Conservation (phyloP, 257 asterid genomes). For the Handroanthus guayacan region DNA sequence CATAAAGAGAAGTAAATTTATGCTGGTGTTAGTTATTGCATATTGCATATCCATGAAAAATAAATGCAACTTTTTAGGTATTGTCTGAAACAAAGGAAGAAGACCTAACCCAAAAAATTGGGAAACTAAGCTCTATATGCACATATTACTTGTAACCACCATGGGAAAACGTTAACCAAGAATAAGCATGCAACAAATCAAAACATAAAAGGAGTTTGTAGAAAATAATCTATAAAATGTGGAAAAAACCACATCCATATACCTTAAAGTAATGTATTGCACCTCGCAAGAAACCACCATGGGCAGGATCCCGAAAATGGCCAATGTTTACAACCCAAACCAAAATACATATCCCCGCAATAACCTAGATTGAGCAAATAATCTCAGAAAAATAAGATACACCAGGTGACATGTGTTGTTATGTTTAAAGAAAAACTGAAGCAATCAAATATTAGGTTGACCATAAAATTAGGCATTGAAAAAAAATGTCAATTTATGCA, state of each 20-base stretch:
- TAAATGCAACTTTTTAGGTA: constrained; percentile 1
- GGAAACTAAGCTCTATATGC: neutral
- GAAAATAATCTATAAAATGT: constrained; percentile 8
- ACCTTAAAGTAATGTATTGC: constrained; percentile 99
- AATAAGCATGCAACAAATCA: constrained; percentile 6
- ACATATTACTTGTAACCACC: constrained; percentile 16
- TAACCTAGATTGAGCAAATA: constrained; percentile 71
- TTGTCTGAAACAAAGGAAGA: neutral
- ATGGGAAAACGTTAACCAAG: constrained; percentile 21
- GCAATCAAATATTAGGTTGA: constrained; percentile 22
- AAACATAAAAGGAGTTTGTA: neutral
- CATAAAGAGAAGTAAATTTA: neutral
- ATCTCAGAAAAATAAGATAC: constrained; percentile 39
- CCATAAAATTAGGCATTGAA: constrained; percentile 30
- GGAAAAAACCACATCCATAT: constrained; percentile 23
- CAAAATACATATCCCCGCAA: constrained; percentile 95
- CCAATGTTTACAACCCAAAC: constrained; percentile 99
- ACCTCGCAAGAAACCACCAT: constrained; percentile 94
- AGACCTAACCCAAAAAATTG: constrained; percentile 11
- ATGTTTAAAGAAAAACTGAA: constrained; percentile 22
- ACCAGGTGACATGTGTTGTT: constrained; percentile 20
- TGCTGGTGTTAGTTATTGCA: neutral
- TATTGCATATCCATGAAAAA: constrained; percentile 26
- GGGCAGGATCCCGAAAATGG: constrained; percentile 96
- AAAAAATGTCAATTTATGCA: constrained; percentile 22